A percentile compares a stretch with the other conserved stretches of the same genome.
These are phyloP conservation scores for Xylaria multiplex DNA, from an alignment of 2,329 filamentous ascomycete genomes.

Conservation along the genomic window DNA sequence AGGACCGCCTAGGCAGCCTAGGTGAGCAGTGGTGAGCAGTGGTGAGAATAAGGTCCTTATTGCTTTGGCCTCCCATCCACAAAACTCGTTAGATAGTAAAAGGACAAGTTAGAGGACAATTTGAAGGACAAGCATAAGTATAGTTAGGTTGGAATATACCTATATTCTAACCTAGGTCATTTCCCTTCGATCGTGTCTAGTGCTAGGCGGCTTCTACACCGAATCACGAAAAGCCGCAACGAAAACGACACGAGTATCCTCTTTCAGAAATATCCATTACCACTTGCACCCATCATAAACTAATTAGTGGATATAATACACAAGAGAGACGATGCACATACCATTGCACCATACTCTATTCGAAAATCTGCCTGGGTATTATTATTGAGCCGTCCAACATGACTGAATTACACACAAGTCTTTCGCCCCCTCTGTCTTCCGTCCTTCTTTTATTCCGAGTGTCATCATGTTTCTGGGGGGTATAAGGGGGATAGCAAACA, in stretches of 20 bases:
- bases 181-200: no score
- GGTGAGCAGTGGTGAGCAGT: no score
- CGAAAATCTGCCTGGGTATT: constrained; percentile 16
- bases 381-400: constrained; percentile 20
- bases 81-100: no score
- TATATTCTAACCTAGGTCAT: no score
- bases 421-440: constrained; percentile 5
- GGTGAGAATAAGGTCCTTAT: no score
- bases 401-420: constrained; percentile 19
- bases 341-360: not conserved
- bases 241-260: not conserved
- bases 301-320: constrained; percentile 20
- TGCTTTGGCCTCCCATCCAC: no score
- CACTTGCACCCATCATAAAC: constrained; percentile 7
- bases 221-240: not conserved
- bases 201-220: no score
- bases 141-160: no score
- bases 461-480: constrained; percentile 13
- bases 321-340: constrained; percentile 10
- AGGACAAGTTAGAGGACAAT: no score
- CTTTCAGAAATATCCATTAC: not conserved
- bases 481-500: constrained; percentile 21
- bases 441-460: not conserved
- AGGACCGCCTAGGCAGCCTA: no score
- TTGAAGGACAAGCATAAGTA: no score